Conservation (phyloP, 2,329 filamentous ascomycete species). For the Claviceps digitariae region DNA sequence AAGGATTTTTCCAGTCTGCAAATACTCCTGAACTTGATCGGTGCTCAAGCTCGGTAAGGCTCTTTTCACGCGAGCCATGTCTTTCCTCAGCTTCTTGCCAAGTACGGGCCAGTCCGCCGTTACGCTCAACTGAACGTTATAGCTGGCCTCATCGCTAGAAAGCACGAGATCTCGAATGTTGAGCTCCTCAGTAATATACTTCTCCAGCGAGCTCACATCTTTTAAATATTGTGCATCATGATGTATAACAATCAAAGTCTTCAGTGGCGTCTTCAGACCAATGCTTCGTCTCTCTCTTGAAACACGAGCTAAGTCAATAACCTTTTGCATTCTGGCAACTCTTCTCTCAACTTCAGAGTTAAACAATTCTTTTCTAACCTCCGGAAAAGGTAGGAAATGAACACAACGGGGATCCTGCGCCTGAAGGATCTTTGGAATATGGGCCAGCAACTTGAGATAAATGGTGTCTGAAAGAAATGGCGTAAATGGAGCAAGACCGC, state of each 20-base stretch:
- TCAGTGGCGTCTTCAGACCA: constrained; percentile 80
- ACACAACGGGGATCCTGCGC: constrained; percentile 71
- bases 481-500: constrained; percentile 84
- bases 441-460: constrained; percentile 68
- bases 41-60: constrained; percentile 67
- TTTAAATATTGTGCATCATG: constrained; percentile 70
- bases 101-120: constrained; percentile 86
- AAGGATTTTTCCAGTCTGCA: constrained; percentile 57
- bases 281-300: constrained; percentile 76
- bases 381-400: constrained; percentile 84
- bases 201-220: constrained; percentile 71
- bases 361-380: constrained; percentile 78
- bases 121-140: constrained; percentile 85
- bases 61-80: constrained; percentile 82
- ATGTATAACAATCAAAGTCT: constrained; percentile 81
- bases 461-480: constrained; percentile 94
- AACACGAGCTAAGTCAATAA: constrained; percentile 81
- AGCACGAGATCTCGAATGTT: constrained; percentile 79
- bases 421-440: constrained; percentile 59
- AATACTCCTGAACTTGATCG: constrained; percentile 67
- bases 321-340: constrained; percentile 83
- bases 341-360: constrained; percentile 74
- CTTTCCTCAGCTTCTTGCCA: constrained; percentile 95
- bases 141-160: constrained; percentile 75
- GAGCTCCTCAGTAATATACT: constrained; percentile 84